phyloP scores from a whole-genome alignment of 2,329 filamentous ascomycete species.

The Monosporascus sp. region DNA sequence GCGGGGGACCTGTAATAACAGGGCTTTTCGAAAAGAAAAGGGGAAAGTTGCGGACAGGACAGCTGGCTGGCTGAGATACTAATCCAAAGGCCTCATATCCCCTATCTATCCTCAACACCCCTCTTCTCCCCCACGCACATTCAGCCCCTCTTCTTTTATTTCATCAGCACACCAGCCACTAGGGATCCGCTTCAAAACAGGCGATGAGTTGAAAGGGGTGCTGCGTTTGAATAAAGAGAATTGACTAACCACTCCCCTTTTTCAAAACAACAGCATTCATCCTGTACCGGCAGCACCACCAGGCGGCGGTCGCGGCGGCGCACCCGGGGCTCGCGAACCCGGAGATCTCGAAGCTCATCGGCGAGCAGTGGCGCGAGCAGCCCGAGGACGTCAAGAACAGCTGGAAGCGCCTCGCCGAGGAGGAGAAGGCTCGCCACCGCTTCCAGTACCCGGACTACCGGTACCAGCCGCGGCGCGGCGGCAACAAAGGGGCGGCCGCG shows the following conservation, averaged over 20 bases:
- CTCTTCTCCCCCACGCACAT: no score
- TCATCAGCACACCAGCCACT: no score
- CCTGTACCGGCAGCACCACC: constrained; percentile 89
- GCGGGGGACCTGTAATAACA: no score
- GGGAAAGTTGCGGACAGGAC: no score
- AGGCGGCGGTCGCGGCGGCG: constrained; percentile 71
- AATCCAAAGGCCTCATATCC: no score
- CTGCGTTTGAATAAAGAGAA: background rate
- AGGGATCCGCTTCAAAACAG: no score
- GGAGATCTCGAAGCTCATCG: constrained; percentile 96
- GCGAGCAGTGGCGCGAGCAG: constrained; percentile 82
- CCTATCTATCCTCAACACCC: no score
- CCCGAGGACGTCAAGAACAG: constrained; percentile 67
- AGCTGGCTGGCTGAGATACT: no score
- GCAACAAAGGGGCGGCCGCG: constrained; percentile 20
- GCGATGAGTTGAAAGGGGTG: no score
- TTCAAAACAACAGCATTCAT: constrained; percentile 70
- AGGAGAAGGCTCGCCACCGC: constrained; percentile 87
- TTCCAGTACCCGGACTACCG: constrained; percentile 89
- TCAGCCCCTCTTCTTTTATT: background rate
- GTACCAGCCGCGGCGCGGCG: constrained; percentile 76
- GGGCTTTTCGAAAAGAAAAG: no score
- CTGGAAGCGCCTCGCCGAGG: constrained; percentile 87
- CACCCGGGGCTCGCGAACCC: constrained; percentile 91
- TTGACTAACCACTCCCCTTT: background rate